Evolutionary conservation across 257 asterid species (phyloP), one percentile per base, ranked within the genome.

Genomic region (Nyctanthes arbortristis): DNA sequence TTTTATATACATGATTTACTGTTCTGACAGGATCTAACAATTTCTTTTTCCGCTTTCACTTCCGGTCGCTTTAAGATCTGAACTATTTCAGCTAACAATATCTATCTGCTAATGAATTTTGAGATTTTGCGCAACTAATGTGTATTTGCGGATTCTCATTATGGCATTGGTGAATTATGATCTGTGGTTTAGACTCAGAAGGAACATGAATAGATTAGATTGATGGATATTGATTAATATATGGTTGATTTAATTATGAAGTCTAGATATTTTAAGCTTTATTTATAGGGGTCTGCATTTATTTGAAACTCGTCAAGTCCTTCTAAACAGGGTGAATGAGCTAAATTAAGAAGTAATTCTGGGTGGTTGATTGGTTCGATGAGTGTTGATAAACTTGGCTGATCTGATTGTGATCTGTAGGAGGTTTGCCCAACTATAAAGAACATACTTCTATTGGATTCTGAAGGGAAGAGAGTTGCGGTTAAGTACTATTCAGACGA

Each of bases 381-480:
- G 31, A 45, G 43, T 69, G 57, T 75, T 74, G 57, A 47, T n/a
- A 20, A 47, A 5, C 11, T 45, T 39, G 3, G 57, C 20, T 6
- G 37, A 78, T 81, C 62, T n/a, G n/a, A n/a, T n/a, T n/a, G n/a
- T n/a, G n/a, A n/a, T n/a, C n/a, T 81, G 67, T 75, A 94, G 97
- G 96, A 89, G 79, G 84, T 87, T 69, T 89, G 91, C 73, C 96
- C 98, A 10, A 84, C 85, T 58, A 64, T 93, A 74, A 89, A 91
- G 84, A 93, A 89, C 88, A 93, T 93, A 66, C 89, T 93, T 66
- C 61, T 93, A 63, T 75, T 91, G 85, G 98, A 93, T 80, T 89
- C 96, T 3, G 97, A 93, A 62, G 98, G 97, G 20, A 93, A 89
- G 43, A 93, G 97, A 6, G 94, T 91, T 31, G 96, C 96, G 1